Conservation (phyloP, 2,329 filamentous ascomycete genomes). For the Aspergillus latus region DNA sequence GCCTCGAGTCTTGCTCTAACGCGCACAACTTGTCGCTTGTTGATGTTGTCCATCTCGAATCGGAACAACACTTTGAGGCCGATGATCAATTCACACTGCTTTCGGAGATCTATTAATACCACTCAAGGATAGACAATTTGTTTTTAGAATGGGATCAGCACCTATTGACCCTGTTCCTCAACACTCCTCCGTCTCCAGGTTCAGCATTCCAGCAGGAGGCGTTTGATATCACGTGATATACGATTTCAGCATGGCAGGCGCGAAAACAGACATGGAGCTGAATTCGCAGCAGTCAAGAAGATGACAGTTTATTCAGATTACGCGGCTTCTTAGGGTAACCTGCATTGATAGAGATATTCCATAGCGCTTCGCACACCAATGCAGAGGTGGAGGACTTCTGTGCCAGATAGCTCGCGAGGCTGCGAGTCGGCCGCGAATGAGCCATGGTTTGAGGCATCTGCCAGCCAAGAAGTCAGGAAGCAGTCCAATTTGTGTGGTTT, state of each 20-base stretch:
- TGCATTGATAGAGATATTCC: background rate
- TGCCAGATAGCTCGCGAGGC: no score
- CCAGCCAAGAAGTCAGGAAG: no score
- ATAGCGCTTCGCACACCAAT: background rate
- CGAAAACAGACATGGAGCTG: background rate
- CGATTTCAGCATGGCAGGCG: background rate
- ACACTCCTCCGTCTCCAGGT: background rate
- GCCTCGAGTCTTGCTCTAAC: background rate
- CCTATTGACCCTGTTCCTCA: background rate
- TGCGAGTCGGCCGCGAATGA: background rate
- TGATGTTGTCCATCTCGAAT: conserved; percentile 2
- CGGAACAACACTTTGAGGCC: background rate
- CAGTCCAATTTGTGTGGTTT: no score
- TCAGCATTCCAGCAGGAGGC: conserved; percentile 10
- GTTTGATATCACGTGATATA: conserved; percentile 8
- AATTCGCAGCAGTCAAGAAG: background rate
- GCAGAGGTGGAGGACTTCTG: no score
- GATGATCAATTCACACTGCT: background rate
- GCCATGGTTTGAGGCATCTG: no score
- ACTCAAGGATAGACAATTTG: no score
- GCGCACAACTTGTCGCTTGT: background rate
- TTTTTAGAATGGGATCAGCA: background rate
- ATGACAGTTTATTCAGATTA: background rate
- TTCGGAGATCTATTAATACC: conserved; percentile 2
- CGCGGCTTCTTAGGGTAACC: background rate